Conservation (phyloP, 106 monocot genomes). For the Dendrobium officinale region DNA sequence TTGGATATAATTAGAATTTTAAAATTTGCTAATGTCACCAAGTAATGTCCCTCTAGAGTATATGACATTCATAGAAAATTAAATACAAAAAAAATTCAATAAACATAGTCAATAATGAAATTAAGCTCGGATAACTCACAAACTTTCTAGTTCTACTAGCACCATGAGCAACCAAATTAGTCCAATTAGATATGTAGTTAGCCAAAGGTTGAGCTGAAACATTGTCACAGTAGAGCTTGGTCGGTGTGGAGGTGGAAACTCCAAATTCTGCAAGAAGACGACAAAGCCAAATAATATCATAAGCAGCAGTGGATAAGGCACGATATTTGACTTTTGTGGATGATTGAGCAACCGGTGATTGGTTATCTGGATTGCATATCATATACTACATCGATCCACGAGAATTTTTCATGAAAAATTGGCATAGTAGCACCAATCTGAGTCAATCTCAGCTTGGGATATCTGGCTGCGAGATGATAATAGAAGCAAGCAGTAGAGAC, state of each 20-base stretch:
- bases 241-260: too few relatives aligned
- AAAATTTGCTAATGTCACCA: too few relatives aligned
- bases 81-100: not conserved
- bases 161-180: slow-evolving; percentile 69
- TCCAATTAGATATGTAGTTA: too few relatives aligned
- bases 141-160: slow-evolving; percentile 86
- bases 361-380: too few relatives aligned
- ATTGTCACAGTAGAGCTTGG: slow-evolving; percentile 86
- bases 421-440: slow-evolving; percentile 66
- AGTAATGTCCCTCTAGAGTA: slow-evolving; percentile 65
- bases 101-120: not conserved
- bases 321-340: slow-evolving; percentile 24
- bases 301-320: slow-evolving; percentile 79
- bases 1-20: too few relatives aligned
- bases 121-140: slow-evolving; percentile 23
- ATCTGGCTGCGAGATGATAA: slow-evolving; percentile 79
- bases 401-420: slow-evolving; percentile 45
- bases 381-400: slow-evolving; percentile 48
- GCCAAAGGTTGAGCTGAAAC: too few relatives aligned
- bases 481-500: slow-evolving; percentile 56
- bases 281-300: slow-evolving; percentile 37
- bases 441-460: slow-evolving; percentile 51
- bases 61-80: not conserved
- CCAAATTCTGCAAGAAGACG: too few relatives aligned
- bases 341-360: slow-evolving; percentile 43